Percentiles rank a stretch among this genome's conserved stretches.
Conservation (phyloP, 768 basidiomycete genomes). For the Gloeopeniophorella convolvens region DNA sequence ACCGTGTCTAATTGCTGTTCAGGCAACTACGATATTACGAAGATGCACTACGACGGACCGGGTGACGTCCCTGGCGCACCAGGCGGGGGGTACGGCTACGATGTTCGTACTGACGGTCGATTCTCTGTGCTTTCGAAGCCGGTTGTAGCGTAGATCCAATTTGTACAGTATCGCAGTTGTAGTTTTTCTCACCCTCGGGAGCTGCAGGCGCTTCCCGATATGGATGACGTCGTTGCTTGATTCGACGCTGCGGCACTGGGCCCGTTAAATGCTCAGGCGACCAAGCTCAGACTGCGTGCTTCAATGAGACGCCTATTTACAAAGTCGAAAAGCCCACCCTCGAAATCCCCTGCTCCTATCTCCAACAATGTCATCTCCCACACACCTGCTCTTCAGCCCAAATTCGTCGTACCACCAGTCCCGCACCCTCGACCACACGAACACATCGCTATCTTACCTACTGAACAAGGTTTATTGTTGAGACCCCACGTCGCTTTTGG, state of each 20-base stretch:
- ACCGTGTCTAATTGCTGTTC: constrained; percentile 17
- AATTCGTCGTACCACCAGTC: constrained; percentile 55
- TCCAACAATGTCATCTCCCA: constrained; percentile 16
- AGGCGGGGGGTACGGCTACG: constrained; percentile 75
- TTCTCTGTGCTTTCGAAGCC: constrained; percentile 46
- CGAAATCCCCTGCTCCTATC: not conserved
- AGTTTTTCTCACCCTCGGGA: not conserved
- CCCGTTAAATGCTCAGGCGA: not conserved
- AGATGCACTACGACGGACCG: constrained; percentile 87
- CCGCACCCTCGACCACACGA: constrained; percentile 74
- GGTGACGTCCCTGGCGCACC: constrained; percentile 58
- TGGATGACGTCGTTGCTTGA: not conserved
- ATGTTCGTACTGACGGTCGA: constrained; percentile 55
- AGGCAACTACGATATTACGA: constrained; percentile 91
- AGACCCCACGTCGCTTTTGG: constrained; percentile 43
- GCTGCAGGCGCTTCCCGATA: constrained; percentile 9
- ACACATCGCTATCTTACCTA: constrained; percentile 54
- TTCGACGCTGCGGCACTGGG: not conserved
- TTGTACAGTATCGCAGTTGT: constrained; percentile 13
- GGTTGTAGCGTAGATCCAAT: constrained; percentile 11
- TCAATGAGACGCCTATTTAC: constrained; percentile 21
- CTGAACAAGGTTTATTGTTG: constrained; percentile 59
- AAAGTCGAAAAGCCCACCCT: constrained; percentile 12
- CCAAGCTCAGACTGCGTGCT: not conserved
- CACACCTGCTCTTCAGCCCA: constrained; percentile 45